phyloP scores from a whole-genome alignment of 805 yeast species.

The Helenozyma baotianmanensis region DNA sequence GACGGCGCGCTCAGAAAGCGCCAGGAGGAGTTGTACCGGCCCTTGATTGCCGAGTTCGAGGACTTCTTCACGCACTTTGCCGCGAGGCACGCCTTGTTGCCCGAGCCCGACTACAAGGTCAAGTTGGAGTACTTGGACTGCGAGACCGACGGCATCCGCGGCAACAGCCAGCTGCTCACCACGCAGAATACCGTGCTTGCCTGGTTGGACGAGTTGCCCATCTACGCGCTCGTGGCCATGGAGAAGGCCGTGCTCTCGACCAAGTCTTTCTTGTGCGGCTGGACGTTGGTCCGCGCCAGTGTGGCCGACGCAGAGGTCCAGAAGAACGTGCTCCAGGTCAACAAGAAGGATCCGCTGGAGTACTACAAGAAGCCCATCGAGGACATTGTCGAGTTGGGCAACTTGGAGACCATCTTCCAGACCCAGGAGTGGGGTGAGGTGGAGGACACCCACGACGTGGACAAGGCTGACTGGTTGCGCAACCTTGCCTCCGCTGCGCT shows the following conservation, averaged over 20 bases:
- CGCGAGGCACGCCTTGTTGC: conserved; percentile 21
- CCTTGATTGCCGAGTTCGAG: conserved; percentile 68
- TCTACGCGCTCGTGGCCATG: conserved; percentile 80
- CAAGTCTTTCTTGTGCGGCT: conserved; percentile 83
- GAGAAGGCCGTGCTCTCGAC: conserved; percentile 86
- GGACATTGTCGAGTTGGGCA: conserved; percentile 71
- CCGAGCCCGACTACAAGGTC: conserved; percentile 23
- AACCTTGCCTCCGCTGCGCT: conserved; percentile 73
- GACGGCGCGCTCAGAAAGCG: conserved; percentile 75
- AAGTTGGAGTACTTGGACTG: conserved; percentile 65
- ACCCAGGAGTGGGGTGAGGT: conserved; percentile 96
- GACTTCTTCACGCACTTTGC: conserved; percentile 45
- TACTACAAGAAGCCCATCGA: conserved; percentile 48
- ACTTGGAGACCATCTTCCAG: conserved; percentile 79
- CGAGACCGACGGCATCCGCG: conserved; percentile 74
- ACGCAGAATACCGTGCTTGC: conserved; percentile 57
- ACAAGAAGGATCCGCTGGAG: conserved; percentile 26
- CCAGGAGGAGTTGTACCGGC: conserved; percentile 76
- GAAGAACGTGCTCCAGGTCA: conserved; percentile 30
- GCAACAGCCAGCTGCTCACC: conserved; percentile 64
- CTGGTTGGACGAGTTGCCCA: conserved; percentile 60
- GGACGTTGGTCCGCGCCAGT: conserved; percentile 54
- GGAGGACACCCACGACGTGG: conserved; percentile 98
- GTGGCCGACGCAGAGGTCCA: conserved; percentile 18
- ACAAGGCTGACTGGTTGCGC: conserved; percentile 81